phyloP scores from a whole-genome alignment of 1,139 yeast species.

The Hansenula lynferdii region DNA sequence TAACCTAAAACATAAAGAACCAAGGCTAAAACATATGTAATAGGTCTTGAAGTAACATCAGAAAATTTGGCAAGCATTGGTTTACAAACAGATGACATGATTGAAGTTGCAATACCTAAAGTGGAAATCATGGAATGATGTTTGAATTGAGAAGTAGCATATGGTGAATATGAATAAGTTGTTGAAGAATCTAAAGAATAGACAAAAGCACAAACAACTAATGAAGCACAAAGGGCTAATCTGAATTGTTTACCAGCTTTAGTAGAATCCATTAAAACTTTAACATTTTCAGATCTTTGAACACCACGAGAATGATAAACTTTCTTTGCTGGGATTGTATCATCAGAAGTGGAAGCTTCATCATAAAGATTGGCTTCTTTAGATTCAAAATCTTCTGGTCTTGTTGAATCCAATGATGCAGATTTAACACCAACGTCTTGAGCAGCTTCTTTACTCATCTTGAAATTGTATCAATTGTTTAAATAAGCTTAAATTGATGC shows the following conservation, averaged over 20 bases:
- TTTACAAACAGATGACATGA: constrained; percentile 27
- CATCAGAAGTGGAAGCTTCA: neutral
- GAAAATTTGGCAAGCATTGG: constrained; percentile 30
- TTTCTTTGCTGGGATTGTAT: neutral
- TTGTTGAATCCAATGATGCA: no score
- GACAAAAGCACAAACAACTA: constrained; percentile 35
- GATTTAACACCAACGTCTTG: no score
- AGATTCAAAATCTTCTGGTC: neutral
- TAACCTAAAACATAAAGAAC: constrained; percentile 27
- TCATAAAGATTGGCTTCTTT: neutral
- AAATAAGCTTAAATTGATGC: no score
- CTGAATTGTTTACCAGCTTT: constrained; percentile 13
- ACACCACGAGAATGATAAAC: constrained; percentile 27
- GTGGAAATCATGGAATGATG: constrained; percentile 32
- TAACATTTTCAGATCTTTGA: constrained; percentile 27
- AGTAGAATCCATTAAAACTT: constrained; percentile 20
- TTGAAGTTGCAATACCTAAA: constrained; percentile 28
- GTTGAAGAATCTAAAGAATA: constrained; percentile 34
- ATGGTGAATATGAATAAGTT: constrained; percentile 28
- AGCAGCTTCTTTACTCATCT: no score
- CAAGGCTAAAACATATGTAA: constrained; percentile 24
- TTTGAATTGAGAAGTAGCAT: constrained; percentile 31
- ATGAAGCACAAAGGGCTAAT: constrained; percentile 20
- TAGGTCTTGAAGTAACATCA: constrained; percentile 29
- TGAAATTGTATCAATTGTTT: no score